A percentile compares a stretch with the other conserved stretches of the same genome.
These are phyloP conservation scores for Trichosanthes cucumerina DNA, from an alignment of 306 rosid species.

Conservation along the genomic window DNA sequence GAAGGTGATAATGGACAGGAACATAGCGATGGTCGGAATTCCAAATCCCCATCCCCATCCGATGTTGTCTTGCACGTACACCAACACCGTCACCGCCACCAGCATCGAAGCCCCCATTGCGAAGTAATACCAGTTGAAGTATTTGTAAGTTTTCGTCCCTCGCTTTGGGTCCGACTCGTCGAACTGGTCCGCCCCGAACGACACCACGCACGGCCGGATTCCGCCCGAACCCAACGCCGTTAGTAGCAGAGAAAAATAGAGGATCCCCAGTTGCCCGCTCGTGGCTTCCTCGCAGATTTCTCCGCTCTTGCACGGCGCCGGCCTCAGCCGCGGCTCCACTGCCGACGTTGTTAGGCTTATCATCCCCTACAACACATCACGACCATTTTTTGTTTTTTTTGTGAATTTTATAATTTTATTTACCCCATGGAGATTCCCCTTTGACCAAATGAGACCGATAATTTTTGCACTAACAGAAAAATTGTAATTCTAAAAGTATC, in stretches of 20 bases:
- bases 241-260: conserved; percentile 40
- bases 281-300: conserved; percentile 53
- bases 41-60: conserved; percentile 97
- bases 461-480: too few species aligned
- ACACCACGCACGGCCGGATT: conserved; percentile 91
- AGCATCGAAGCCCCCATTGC: conserved; percentile 73
- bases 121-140: conserved; percentile 93
- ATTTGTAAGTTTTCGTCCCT: conserved; percentile 58
- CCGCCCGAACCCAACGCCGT: conserved; percentile 85
- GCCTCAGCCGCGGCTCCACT: conserved; percentile 56
- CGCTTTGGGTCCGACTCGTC: conserved; percentile 63
- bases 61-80: conserved; percentile 74
- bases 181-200: conserved; percentile 93
- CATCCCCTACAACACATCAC: conserved; percentile 46
- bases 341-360: conserved; percentile 64
- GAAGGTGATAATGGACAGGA: conserved; percentile 51
- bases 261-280: conserved; percentile 45
- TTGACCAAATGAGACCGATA: too few species aligned
- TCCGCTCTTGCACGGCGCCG: conserved; percentile 55
- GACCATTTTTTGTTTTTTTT: not conserved
- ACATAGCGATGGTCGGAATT: conserved; percentile 69
- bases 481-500: too few species aligned
- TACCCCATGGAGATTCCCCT: too few species aligned
- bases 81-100: conserved; percentile 79
- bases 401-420: too few species aligned